Conservation (phyloP, 305 asterid genomes). For the Fraxinus sp. region DNA sequence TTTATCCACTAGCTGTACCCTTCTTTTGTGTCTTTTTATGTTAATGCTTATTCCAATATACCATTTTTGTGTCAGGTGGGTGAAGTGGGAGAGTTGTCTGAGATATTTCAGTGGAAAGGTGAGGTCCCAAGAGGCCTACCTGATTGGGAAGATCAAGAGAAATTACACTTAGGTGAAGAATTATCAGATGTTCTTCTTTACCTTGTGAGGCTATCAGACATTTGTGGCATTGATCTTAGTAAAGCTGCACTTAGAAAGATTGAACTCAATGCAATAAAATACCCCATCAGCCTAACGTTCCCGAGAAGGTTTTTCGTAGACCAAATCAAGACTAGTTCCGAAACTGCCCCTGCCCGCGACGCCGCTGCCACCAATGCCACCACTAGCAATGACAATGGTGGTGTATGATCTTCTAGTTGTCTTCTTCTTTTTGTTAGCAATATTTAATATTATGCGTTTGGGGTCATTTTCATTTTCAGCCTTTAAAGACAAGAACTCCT, state of each 20-base stretch:
- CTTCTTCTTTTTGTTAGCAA: too few relatives aligned
- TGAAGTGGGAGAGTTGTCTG: slow-evolving; percentile 55
- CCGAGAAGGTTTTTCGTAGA: too few relatives aligned
- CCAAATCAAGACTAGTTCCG: neutral
- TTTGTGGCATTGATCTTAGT: slow-evolving; percentile 52
- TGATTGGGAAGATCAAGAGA: slow-evolving; percentile 46
- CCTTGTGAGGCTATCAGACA: slow-evolving; percentile 44
- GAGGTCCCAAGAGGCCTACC: slow-evolving; percentile 54
- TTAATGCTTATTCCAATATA: neutral
- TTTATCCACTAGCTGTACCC: neutral
- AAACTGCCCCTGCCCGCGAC: neutral
- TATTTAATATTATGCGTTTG: neutral
- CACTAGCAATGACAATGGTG: slow-evolving; percentile 19
- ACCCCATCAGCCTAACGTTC: slow-evolving; percentile 39
- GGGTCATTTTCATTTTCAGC: neutral
- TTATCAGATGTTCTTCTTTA: slow-evolving; percentile 51
- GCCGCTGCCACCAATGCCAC: neutral
- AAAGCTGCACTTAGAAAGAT: slow-evolving; percentile 44
- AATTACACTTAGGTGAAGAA: slow-evolving; percentile 52
- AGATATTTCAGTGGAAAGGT: slow-evolving; percentile 56
- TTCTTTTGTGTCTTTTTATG: neutral
- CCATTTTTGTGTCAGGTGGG: slow-evolving; percentile 32
- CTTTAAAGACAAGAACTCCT: neutral
- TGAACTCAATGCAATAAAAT: slow-evolving; percentile 43
- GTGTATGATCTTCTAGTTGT: slow-evolving; percentile 7